Evolutionary conservation across 495 filamentous ascomycete genomes (phyloP), one percentile per base, ranked within the genome.

Genomic region (Parachaetomium inaequale): DNA sequence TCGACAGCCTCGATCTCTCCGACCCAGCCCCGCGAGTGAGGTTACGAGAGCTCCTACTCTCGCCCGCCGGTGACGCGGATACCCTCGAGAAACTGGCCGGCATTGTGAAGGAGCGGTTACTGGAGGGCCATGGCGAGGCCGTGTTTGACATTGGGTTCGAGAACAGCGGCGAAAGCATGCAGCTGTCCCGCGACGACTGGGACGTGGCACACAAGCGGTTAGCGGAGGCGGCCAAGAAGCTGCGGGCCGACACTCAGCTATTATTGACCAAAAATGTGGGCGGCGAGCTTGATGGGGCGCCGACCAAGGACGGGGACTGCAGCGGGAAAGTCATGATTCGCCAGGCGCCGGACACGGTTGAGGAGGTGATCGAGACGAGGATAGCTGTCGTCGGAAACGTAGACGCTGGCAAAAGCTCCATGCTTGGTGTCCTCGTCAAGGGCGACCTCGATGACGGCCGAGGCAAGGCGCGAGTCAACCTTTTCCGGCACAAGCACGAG

Each of bases 351-450:
- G 78, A 81, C 15, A 88, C 83, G 21, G 81, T 91, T 0, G 93
- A 97, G 70, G 88, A 93, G 66, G 86, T 94, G 51, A 94, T 95
- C 55, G 94, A 98, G 81, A 93, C 93, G n/a, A 79, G 94, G 63
- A 93, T 98, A 73, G 94, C 93, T 3, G 94, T 98, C 3, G 94
- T 98, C 19, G 94, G 94, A 12, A 98, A 98, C 78, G 92, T 98
- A 57, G 94, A 98, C 71, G 94, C 94, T 15, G 94, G 94, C 0
- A 98, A 98, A 74, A 93, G 89, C 72, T 98, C 95, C 58, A 92
- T 97, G 88, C 81, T 98, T 0, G 94, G 94, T 49, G 94, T 98
- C 3, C 79, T 98, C 25, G 96, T 98, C 7, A 98, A 98, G 76
- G 94, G 94, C 7, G 87, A 88, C 53, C 85, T 98, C 10, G 94